phyloP scores from a whole-genome alignment of 805 yeast species.

The Debaryomyces maramus region DNA sequence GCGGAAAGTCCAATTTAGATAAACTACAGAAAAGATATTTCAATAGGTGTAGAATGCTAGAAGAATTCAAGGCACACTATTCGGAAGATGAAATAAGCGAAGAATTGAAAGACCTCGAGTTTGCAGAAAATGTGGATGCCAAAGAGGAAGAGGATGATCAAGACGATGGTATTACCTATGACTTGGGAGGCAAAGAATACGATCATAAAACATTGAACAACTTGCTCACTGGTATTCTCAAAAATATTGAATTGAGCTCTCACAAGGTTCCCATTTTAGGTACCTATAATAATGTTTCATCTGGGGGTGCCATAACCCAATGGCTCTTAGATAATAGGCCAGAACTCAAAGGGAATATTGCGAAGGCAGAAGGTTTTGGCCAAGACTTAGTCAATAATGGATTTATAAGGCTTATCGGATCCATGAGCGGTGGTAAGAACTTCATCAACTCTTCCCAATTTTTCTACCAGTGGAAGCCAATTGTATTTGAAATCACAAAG shows the following conservation, averaged over 20 bases:
- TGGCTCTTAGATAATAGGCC: conserved; percentile 54
- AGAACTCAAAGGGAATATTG: conserved; percentile 47
- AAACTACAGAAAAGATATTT: conserved; percentile 67
- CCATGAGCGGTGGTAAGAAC: conserved; percentile 49
- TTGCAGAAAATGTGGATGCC: conserved; percentile 15
- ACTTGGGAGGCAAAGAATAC: conserved; percentile 34
- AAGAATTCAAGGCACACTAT: conserved; percentile 55
- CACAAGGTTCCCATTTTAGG: conserved; percentile 70
- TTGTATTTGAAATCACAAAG: conserved; percentile 54
- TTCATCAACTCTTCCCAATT: conserved; percentile 77
- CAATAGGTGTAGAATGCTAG: conserved; percentile 73
- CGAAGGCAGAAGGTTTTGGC: conserved; percentile 69
- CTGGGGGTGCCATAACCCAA: conserved; percentile 60
- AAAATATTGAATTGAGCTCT: conserved; percentile 49
- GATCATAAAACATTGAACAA: conserved; percentile 30
- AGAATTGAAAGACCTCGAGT: conserved; percentile 22
- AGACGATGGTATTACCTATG: conserved; percentile 14
- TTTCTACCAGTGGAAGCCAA: conserved; percentile 78
- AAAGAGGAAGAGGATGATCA: conserved; percentile 23
- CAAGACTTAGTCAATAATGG: conserved; percentile 66
- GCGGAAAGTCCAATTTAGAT: conserved; percentile 48
- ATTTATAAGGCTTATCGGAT: conserved; percentile 63
- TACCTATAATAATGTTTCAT: conserved; percentile 58
- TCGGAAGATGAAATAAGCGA: conserved; percentile 44
- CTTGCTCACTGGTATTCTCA: conserved; percentile 34